Percentiles rank a stretch among this genome's conserved stretches.
phyloP scores from a whole-genome alignment of 176 grass and related monocot species.

The Stipa capillata region DNA sequence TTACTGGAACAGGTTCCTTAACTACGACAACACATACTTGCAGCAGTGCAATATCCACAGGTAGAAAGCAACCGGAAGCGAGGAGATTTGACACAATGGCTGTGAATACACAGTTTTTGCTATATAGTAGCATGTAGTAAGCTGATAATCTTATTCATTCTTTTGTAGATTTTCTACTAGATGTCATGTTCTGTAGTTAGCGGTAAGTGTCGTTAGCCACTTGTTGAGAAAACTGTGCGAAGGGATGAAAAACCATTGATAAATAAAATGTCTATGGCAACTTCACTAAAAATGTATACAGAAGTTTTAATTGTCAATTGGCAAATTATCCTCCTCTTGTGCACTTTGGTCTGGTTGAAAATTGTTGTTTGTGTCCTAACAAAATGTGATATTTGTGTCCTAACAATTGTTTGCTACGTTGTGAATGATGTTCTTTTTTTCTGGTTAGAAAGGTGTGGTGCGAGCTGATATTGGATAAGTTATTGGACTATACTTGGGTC shows the following conservation, averaged over 20 bases:
- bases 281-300: neutral
- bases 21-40: conserved; percentile 52
- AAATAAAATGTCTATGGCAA: conserved; percentile 8
- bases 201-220: neutral
- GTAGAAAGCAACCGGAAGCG: conserved; percentile 6
- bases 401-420: neutral
- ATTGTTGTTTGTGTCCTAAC: neutral
- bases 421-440: neutral
- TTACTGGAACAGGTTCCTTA: conserved; percentile 61
- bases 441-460: neutral
- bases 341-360: neutral
- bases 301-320: neutral
- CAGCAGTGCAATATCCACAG: conserved; percentile 74
- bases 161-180: neutral
- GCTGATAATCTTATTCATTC: conserved; percentile 8
- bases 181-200: neutral
- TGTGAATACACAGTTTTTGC: neutral
- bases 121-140: neutral
- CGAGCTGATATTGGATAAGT: neutral
- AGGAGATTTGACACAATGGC: neutral
- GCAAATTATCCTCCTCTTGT: neutral
- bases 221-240: neutral
- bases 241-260: neutral
- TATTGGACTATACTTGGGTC: no score
- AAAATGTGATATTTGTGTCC: neutral